Conservation (phyloP, 768 basidiomycete genomes). For the Neoboletus brunneissimus region DNA sequence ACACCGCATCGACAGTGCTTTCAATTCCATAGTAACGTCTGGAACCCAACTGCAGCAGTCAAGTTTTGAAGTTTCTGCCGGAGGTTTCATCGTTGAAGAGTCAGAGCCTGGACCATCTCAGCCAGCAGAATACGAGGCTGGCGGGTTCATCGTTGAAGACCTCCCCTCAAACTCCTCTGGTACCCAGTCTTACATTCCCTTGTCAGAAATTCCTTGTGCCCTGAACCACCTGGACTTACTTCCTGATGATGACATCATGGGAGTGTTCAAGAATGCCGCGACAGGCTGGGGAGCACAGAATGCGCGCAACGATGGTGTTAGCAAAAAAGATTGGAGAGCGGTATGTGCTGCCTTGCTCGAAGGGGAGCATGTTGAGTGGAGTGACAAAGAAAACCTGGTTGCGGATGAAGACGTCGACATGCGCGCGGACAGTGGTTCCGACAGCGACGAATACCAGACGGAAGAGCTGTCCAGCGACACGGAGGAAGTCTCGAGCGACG, state of each 20-base stretch:
- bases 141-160: conserved; percentile 32
- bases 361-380: conserved; percentile 30
- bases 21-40: conserved; percentile 33
- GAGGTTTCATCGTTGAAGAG: conserved; percentile 37
- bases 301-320: conserved; percentile 41
- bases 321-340: conserved; percentile 71
- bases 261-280: conserved; percentile 73
- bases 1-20: conserved; percentile 51
- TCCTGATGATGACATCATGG: conserved; percentile 69
- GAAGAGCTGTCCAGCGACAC: conserved; percentile 25
- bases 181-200: conserved; percentile 40
- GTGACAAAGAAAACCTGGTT: conserved; percentile 9
- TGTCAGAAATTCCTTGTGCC: conserved; percentile 58
- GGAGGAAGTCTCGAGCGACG: conserved; percentile 30
- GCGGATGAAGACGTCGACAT: conserved; percentile 21
- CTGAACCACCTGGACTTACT: conserved; percentile 62
- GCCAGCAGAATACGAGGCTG: conserved; percentile 17
- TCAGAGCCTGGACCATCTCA: conserved; percentile 10
- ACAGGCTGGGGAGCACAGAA: conserved; percentile 57
- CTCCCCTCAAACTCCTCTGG: conserved; percentile 8
- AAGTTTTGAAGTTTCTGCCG: conserved; percentile 13
- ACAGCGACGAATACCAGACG: conserved; percentile 28
- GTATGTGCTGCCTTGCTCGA: conserved; percentile 77
- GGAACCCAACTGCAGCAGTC: background rate
- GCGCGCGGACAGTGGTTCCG: conserved; percentile 27